A percentile compares a stretch with the other conserved stretches of the same genome.
phyloP scores from a whole-genome alignment of 2,329 filamentous ascomycete genomes.

The Aspergillus uvarum region DNA sequence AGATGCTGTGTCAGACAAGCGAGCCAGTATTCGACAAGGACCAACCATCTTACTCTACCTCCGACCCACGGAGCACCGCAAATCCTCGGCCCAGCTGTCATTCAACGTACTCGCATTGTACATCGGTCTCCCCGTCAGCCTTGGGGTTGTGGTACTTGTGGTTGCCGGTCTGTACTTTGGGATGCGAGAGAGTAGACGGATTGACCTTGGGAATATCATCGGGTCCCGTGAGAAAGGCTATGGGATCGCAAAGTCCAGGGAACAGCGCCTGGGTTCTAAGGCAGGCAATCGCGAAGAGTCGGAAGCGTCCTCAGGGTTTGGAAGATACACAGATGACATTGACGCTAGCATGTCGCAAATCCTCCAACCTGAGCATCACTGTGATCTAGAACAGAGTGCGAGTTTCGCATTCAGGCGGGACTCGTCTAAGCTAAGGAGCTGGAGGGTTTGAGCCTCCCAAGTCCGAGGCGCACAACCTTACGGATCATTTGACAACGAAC shows the following conservation, averaged over 20 bases:
- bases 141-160: slow-evolving; percentile 39
- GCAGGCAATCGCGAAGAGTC: slow-evolving; percentile 29
- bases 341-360: slow-evolving; percentile 19
- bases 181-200: slow-evolving; percentile 42
- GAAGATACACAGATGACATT: slow-evolving; percentile 25
- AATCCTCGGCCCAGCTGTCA: slow-evolving; percentile 30
- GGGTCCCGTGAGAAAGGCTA: slow-evolving; percentile 38
- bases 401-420: slow-evolving; percentile 39
- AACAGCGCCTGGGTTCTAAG: slow-evolving; percentile 34
- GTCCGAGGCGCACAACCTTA: not conserved
- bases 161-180: slow-evolving; percentile 41
- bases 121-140: slow-evolving; percentile 44
- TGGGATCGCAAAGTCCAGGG: slow-evolving; percentile 35
- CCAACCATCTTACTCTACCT: slow-evolving; percentile 38
- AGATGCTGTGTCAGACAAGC: slow-evolving; percentile 26
- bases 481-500: not conserved
- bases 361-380: slow-evolving; percentile 27
- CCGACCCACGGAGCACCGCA: slow-evolving; percentile 36
- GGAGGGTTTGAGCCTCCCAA: slow-evolving; percentile 20
- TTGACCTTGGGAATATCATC: slow-evolving; percentile 39
- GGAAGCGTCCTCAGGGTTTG: slow-evolving; percentile 29
- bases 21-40: slow-evolving; percentile 32
- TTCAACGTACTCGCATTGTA: slow-evolving; percentile 38
- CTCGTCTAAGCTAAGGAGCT: slow-evolving; percentile 39
- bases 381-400: slow-evolving; percentile 30